These are phyloP conservation scores for Mariannaea sp. DNA, from an alignment of 2,329 filamentous ascomycete genomes.

Conservation along the genomic window DNA sequence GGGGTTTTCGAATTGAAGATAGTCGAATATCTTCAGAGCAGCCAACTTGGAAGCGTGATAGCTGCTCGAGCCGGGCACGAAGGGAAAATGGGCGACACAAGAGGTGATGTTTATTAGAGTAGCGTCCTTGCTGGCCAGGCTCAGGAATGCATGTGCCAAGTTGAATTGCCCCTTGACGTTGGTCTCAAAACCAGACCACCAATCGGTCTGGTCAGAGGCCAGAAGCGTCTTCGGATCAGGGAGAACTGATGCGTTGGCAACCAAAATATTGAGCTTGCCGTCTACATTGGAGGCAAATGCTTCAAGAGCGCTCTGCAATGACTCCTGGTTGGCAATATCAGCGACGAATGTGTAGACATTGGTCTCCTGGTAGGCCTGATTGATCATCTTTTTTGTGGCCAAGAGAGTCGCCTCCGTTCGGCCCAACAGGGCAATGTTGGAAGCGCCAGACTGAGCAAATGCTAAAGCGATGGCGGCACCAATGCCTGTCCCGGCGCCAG, in stretches of 20 bases:
- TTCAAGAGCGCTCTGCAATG: neutral
- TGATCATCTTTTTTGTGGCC: neutral
- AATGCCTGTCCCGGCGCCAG: neutral
- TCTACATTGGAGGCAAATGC: neutral
- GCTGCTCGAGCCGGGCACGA: conserved; percentile 25
- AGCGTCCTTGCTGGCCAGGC: conserved; percentile 18
- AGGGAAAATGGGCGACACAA: conserved; percentile 28
- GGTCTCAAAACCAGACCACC: neutral
- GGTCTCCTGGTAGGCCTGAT: neutral
- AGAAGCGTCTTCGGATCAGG: neutral
- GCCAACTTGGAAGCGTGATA: conserved; percentile 47
- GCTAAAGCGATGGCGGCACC: neutral
- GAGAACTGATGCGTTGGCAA: neutral
- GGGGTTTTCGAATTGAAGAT: conserved; percentile 43
- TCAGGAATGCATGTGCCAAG: conserved; percentile 2
- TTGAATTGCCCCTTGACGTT: conserved; percentile 1
- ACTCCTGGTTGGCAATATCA: neutral
- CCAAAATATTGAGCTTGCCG: neutral
- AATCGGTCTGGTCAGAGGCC: neutral
- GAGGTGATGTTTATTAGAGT: conserved; percentile 32
- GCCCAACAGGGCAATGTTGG: neutral
- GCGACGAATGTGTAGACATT: neutral
- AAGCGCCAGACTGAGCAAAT: neutral
- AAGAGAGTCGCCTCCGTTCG: neutral
- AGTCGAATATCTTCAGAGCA: conserved; percentile 42